Base-by-base conservation (phyloP, 2,329 filamentous ascomycete species). In the Ophiostoma perfectum region DNA sequence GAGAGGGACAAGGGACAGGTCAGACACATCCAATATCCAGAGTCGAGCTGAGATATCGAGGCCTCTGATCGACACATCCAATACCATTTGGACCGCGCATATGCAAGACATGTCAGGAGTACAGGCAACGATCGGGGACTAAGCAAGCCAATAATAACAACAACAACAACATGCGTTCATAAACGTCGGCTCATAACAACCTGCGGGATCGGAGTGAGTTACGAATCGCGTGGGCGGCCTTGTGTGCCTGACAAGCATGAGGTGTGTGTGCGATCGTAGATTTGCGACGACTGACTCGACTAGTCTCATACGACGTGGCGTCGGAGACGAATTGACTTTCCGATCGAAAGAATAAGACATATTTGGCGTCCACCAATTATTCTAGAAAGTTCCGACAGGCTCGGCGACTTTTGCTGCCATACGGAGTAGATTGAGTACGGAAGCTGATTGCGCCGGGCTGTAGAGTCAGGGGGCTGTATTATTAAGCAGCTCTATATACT, bases 221-320 rank as follows among this genome's bases (percentile, higher is more conserved):
- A 18, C n/a, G 14, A n/a, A 7, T n/a, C 18, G 47, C 47, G 47
- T 52, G 47, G 47, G 18, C 47, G 16, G 16, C 47, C 6, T 36
- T 58, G 52, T 58, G 52, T 58, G 52, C 52, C 52, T 58, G 27
- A 2, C 4, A 62, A 39, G 12, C 12, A n/a, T 4, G 14, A 16
- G 49, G 8, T 8, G 36, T 4, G 58, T 62, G 58, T 62, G 58
- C 14, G 12, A 55, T 55, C 18, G 49, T 27, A 55, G 18, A 55
- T 55, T 55, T 55, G 49, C 58, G 58, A 62, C n/a, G 58, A 42
- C 58, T 62, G 58, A 62, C 58, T 62, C 58, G 58, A 55, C 49
- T 55, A 55, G 49, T 55, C 49, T 11, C 58, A 16, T 12, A 16
- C 36, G 14, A 14, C 36, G 27, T 27, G 18, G 3, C 9, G 47